phyloP scores from a whole-genome alignment of 192 early-diverging fungal genomes.

The Coemansia biformis region DNA sequence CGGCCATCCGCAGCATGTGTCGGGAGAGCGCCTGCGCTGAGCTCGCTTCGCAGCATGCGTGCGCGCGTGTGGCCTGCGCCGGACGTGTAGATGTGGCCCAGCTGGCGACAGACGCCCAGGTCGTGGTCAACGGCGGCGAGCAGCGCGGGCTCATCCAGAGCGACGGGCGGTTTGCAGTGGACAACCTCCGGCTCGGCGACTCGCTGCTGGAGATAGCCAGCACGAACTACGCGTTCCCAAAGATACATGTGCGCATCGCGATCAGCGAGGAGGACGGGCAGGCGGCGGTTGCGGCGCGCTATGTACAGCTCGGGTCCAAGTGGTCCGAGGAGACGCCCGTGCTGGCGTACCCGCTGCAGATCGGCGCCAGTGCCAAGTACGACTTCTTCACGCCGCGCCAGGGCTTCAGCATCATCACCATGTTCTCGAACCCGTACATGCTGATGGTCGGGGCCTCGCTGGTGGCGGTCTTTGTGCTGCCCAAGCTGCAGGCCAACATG shows the following conservation, averaged over 20 bases:
- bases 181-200: conserved; percentile 38
- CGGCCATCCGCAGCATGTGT: no score
- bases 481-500: conserved; percentile 58
- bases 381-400: conserved; percentile 54
- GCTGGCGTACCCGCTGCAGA: conserved; percentile 42
- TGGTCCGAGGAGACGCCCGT: conserved; percentile 42
- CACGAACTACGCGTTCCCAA: conserved; percentile 47
- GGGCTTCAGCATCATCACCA: conserved; percentile 54
- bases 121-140: conserved; percentile 47
- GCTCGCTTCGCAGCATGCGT: no score
- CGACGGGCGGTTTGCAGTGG: conserved; percentile 42
- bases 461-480: conserved; percentile 56
- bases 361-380: conserved; percentile 37
- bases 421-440: conserved; percentile 65
- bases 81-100: conserved; percentile 27
- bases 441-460: conserved; percentile 61
- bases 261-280: conserved; percentile 21
- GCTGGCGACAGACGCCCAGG: conserved; percentile 16
- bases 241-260: conserved; percentile 44
- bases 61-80: no score
- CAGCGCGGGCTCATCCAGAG: conserved; percentile 33
- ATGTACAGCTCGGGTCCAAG: conserved; percentile 43
- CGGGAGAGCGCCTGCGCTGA: no score
- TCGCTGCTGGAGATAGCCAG: conserved; percentile 43
- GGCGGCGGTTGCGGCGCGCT: conserved; percentile 44